Percentiles rank a stretch among this genome's conserved stretches.
Conservation (phyloP, 164 flowering plant species). For the Hamamelis virginiana region DNA sequence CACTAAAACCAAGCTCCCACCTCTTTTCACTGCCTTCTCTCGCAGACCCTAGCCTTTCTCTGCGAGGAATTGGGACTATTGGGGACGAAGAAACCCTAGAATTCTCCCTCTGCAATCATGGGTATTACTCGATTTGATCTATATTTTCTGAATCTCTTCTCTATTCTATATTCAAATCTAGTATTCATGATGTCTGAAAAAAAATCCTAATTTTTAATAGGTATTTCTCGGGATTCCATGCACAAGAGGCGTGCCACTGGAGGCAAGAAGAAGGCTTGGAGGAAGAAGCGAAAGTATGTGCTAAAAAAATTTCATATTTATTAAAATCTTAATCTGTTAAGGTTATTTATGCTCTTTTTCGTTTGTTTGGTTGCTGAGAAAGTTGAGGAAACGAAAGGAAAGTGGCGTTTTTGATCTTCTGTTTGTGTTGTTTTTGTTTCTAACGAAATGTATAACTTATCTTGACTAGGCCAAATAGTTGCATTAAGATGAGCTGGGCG, state of each 20-base stretch:
- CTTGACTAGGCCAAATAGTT: too few relatives aligned
- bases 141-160: neutral
- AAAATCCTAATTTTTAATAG: conserved; percentile 15
- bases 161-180: neutral
- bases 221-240: conserved; percentile 68
- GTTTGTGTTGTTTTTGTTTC: too few relatives aligned
- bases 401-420: too few relatives aligned
- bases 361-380: neutral
- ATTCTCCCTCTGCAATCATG: conserved; percentile 18
- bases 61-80: neutral
- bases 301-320: neutral
- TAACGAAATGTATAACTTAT: too few relatives aligned
- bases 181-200: neutral
- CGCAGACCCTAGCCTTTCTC: conserved; percentile 9
- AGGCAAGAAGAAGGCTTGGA: conserved; percentile 73
- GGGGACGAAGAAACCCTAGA: neutral
- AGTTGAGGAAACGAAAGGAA: neutral
- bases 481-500: neutral
- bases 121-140: conserved; percentile 10
- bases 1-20: neutral
- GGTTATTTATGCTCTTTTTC: neutral
- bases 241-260: conserved; percentile 71
- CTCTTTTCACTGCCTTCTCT: neutral
- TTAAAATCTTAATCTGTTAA: neutral
- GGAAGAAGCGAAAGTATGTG: conserved; percentile 66